phyloP scores from a whole-genome alignment of 176 grass and related monocot species.

The Carex kokanica region DNA sequence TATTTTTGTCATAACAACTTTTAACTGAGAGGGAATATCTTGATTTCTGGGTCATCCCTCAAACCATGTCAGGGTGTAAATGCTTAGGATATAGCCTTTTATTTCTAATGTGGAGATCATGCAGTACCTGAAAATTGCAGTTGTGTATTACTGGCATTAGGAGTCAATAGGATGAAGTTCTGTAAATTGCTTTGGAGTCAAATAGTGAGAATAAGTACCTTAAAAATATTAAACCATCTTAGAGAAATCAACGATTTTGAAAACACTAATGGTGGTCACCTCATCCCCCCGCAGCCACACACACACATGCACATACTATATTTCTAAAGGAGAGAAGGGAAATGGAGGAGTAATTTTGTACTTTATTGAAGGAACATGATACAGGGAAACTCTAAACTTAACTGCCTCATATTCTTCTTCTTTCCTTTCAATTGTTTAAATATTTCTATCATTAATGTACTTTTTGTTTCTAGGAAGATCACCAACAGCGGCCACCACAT shows the following conservation, averaged over 20 bases:
- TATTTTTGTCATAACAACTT: not conserved
- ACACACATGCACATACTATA: too few species aligned
- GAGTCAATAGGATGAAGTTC: not conserved
- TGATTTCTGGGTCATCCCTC: not conserved
- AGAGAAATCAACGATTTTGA: not conserved
- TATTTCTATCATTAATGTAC: not conserved
- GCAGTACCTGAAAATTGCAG: not conserved
- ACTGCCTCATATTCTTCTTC: not conserved
- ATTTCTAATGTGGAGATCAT: not conserved
- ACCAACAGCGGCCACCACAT: slow-evolving; percentile 22
- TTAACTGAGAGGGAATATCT: not conserved
- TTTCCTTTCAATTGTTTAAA: not conserved
- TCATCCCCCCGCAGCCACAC: not conserved
- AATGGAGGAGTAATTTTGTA: not conserved
- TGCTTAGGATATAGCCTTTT: not conserved
- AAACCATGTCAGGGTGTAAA: not conserved
- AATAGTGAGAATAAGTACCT: not conserved
- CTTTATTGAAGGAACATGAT: not conserved
- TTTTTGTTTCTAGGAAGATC: slow-evolving; percentile 46
- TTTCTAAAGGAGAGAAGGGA: not conserved
- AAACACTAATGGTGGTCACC: not conserved
- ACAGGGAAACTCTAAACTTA: not conserved
- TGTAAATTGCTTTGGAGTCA: not conserved
- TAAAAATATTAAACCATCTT: not conserved
- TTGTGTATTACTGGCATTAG: not conserved